Evolutionary conservation across 2,329 filamentous ascomycete species (phyloP).

Genomic region (Aspergillus calidoustus): DNA sequence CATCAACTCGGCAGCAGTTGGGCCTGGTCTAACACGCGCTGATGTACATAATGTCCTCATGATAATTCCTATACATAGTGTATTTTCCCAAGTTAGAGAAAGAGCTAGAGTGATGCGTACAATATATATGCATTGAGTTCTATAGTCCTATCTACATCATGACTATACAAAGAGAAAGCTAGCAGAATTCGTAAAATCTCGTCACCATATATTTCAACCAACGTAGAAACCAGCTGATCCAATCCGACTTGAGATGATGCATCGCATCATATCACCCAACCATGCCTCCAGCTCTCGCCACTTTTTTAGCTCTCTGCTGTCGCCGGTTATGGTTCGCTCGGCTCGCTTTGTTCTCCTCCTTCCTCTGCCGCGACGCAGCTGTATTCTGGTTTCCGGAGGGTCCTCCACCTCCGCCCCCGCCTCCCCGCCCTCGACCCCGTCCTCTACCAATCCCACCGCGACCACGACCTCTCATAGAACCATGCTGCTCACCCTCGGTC

Average conservation of each 20-base stretch:
- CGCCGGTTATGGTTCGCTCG: constrained; percentile 85
- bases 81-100: neutral
- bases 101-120: neutral
- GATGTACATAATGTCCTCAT: constrained; percentile 14
- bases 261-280: constrained; percentile 27
- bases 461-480: constrained; percentile 52
- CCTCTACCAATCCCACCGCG: constrained; percentile 55
- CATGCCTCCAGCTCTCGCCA: constrained; percentile 59
- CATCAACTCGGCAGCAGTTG: neutral
- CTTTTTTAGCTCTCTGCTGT: constrained; percentile 68
- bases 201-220: constrained; percentile 1
- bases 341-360: constrained; percentile 81
- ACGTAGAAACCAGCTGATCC: neutral
- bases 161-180: neutral
- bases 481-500: constrained; percentile 24
- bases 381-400: constrained; percentile 70
- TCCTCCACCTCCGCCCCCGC: constrained; percentile 55
- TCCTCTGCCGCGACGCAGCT: constrained; percentile 70
- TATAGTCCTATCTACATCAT: neutral
- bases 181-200: neutral
- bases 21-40: neutral
- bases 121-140: neutral
- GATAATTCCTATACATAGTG: constrained; percentile 10
- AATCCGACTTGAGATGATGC: neutral
- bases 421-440: constrained; percentile 55